Evolutionary conservation across 23 red algal genomes (phyloP).

Genomic region (Gracilaria gracilis): DNA sequence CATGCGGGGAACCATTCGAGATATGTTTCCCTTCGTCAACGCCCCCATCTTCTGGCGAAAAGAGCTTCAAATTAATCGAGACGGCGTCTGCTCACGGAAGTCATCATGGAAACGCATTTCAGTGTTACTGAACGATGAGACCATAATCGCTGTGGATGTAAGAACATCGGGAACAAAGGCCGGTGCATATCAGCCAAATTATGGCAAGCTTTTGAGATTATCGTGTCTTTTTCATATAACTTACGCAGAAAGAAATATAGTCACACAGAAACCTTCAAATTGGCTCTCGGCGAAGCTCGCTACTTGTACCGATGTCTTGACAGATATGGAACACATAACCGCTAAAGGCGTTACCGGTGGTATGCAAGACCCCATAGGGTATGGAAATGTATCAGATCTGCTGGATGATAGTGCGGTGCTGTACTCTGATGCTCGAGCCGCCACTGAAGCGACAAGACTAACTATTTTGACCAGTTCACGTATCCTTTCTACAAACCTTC

Average conservation of each 20-base stretch:
- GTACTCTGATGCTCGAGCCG: slow-evolving; percentile 60
- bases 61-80: neutral
- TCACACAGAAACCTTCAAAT: slow-evolving; percentile 36
- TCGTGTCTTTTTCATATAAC: slow-evolving; percentile 30
- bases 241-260: neutral
- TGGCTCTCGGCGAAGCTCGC: slow-evolving; percentile 31
- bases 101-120: neutral
- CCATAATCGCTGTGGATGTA: slow-evolving; percentile 47
- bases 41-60: neutral
- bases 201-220: slow-evolving; percentile 12
- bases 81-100: neutral
- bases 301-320: slow-evolving; percentile 4
- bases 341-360: slow-evolving; percentile 55
- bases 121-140: neutral
- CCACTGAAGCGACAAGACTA: slow-evolving; percentile 31
- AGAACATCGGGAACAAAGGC: slow-evolving; percentile 58
- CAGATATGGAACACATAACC: neutral
- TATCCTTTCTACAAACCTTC: slow-evolving; percentile 34
- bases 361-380: slow-evolving; percentile 65
- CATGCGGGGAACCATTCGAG: neutral
- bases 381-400: slow-evolving; percentile 36
- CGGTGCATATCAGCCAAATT: neutral
- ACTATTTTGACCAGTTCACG: neutral
- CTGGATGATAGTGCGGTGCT: slow-evolving; percentile 28
- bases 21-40: neutral